Evolutionary conservation across 495 filamentous ascomycete species (phyloP), one percentile per base, ranked within the genome.

Genomic region (Rostrohypoxylon terebratum): DNA sequence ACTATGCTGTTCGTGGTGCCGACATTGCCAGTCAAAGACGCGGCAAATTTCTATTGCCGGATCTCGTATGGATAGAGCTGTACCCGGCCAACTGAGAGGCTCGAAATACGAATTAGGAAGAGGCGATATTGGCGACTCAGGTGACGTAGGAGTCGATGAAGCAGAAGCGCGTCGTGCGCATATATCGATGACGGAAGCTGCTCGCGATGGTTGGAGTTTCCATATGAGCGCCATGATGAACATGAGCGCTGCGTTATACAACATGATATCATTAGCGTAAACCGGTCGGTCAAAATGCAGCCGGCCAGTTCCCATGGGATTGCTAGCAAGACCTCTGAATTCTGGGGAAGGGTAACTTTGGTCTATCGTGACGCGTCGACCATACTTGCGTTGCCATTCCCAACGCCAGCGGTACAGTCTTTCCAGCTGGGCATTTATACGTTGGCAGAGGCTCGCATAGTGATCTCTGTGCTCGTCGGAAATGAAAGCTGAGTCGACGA

Each of bases 11-110:
- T 69, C 57, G 31, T 75, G 60, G 50, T 59, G 64, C 2, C 60
- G 55, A 48, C 73, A 72, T 57, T 73, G 60, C 73, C 73, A 75
- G 11, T 72, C 73, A 31, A 69, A 75, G 8, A 66, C 51, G 13
- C 69, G 73, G 45, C 73, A 75, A 3, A 72, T 69, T 34, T 75
- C 73, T 7, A 72, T 55, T 3, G 73, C 73, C 25, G 73, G 73
- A 7, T 68, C 69, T 55, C 69, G 69, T 20, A 75, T 72, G 13
- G 69, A 69, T 23, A 69, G 44, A 11, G 42, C 21, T n/a, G 61
- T 33, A 14, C 73, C 73, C 2, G 73, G 73, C 23, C 31, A 50
- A 31, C 10, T 6, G 9, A 75, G 69, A 34, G 73, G 73, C 5
- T 75, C 73, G 38, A 75, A 75, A 33, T 51, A 64, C 7, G 55